Conservation (phyloP, 2,329 filamentous ascomycete genomes). For the Neospermospora avenae region DNA sequence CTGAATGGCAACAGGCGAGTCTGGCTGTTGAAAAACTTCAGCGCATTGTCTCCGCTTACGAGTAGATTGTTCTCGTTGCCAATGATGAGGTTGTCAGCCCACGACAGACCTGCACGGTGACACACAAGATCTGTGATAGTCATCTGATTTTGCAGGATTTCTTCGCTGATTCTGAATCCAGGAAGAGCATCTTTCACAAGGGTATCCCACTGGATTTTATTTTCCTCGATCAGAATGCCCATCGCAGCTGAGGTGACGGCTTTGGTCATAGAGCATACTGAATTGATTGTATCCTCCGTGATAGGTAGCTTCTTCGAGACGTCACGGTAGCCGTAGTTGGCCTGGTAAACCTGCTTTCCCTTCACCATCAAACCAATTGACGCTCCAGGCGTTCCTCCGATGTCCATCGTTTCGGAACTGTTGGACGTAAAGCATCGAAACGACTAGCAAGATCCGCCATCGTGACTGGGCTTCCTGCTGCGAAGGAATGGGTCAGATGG, state of each 20-base stretch:
- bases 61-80: neutral
- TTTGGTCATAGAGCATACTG: slow-evolving; percentile 2
- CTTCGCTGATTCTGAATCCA: neutral
- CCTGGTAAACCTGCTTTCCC: neutral
- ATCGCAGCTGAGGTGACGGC: neutral
- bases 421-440: no score
- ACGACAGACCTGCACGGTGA: slow-evolving; percentile 5
- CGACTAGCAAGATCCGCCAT: no score
- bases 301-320: neutral
- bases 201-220: neutral
- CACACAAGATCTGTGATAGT: slow-evolving; percentile 9
- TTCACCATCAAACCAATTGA: no score
- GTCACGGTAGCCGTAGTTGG: neutral
- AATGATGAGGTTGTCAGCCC: neutral
- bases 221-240: neutral
- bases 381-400: no score
- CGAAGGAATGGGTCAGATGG: no score
- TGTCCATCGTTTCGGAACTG: no score
- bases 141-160: neutral
- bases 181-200: neutral
- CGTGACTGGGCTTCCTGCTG: no score
- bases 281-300: neutral
- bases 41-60: neutral
- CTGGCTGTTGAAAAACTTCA: slow-evolving; percentile 3
- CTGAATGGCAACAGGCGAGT: neutral